A percentile compares a stretch with the other conserved stretches of the same genome.
Conservation (phyloP, 208 protist genomes). For the Acanthamoeba lugdunensis region DNA sequence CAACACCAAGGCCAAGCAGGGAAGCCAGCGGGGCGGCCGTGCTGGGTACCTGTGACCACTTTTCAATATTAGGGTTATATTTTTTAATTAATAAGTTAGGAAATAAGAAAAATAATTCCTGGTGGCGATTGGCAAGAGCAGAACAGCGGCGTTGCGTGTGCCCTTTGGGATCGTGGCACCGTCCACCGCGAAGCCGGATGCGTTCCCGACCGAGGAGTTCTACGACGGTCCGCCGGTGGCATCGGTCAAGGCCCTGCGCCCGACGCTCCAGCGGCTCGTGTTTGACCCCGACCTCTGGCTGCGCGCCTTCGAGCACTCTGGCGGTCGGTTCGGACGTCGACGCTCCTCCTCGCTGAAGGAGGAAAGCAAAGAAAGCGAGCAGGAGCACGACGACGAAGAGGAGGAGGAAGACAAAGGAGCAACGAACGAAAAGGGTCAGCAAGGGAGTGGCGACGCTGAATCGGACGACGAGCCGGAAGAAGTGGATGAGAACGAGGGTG, state of each 20-base stretch:
- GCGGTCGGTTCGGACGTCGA: neutral
- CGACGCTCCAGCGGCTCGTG: neutral
- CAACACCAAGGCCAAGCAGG: conserved; percentile 54
- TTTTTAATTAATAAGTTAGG: too few species aligned
- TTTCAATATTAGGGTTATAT: neutral
- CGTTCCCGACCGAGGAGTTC: neutral
- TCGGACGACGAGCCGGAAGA: neutral
- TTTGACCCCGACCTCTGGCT: conserved; percentile 68
- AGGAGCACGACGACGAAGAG: neutral
- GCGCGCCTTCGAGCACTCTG: neutral
- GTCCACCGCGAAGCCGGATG: neutral
- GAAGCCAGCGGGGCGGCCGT: neutral
- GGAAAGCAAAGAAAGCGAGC: neutral
- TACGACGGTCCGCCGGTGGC: conserved; percentile 33
- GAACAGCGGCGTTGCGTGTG: neutral
- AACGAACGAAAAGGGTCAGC: neutral
- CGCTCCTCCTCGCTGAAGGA: neutral
- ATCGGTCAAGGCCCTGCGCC: neutral
- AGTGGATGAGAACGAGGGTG: neutral
- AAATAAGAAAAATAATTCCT: too few species aligned
- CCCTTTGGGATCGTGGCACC: conserved; percentile 67
- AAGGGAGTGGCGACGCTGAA: too few species aligned
- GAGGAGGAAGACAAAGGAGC: neutral
- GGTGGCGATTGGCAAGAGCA: neutral
- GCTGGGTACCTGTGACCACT: neutral